phyloP scores from a whole-genome alignment of 1,284 basidiomycete species.

The Leccinum solheimii region DNA sequence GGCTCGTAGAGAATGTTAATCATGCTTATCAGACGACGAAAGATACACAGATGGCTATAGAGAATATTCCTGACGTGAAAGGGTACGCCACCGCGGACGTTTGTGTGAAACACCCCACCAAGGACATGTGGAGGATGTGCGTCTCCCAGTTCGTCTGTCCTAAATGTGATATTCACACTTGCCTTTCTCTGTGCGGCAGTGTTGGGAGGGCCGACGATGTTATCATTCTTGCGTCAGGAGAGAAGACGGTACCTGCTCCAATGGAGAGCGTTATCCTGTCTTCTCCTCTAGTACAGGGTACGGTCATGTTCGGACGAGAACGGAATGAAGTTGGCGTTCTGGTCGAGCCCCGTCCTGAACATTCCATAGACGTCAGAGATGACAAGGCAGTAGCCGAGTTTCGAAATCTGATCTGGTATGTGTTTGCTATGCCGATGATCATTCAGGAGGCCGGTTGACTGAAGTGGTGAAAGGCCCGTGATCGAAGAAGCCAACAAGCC shows the following conservation, averaged over 20 bases:
- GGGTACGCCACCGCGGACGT: constrained; percentile 26
- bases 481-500: not conserved
- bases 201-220: not conserved
- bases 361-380: not conserved
- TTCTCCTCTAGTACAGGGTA: not conserved
- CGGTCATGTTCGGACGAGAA: not conserved
- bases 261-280: not conserved
- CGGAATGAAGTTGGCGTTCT: not conserved
- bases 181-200: not conserved
- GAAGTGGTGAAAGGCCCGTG: not conserved
- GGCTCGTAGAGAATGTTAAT: not conserved
- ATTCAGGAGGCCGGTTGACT: not conserved
- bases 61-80: constrained; percentile 24
- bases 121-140: constrained; percentile 23
- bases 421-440: not conserved
- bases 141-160: not conserved
- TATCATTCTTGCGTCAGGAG: not conserved
- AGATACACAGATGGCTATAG: constrained; percentile 19
- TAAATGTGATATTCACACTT: not conserved
- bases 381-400: not conserved
- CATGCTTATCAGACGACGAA: constrained; percentile 17
- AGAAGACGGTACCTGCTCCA: not conserved
- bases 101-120: constrained; percentile 23
- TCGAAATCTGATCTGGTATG: not conserved
- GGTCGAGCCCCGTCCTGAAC: not conserved